Evolutionary conservation across 2,329 filamentous ascomycete genomes (phyloP).

Genomic region (Neoarthrinium moseri): DNA sequence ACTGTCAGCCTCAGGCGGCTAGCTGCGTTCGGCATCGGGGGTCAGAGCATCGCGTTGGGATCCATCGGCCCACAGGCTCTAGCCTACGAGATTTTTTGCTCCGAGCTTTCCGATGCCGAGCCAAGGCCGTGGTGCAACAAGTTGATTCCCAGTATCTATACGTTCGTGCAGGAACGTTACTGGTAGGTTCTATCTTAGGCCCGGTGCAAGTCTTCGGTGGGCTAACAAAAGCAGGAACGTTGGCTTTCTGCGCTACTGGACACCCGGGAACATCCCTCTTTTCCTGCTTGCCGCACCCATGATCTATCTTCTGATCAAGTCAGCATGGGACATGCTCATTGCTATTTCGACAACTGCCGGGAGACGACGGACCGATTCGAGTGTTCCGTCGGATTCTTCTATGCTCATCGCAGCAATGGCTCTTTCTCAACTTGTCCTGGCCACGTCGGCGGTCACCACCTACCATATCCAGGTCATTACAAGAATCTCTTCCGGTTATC

Average conservation of each 20-base stretch:
- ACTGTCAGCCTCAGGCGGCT: constrained; percentile 50
- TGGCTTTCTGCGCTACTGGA: constrained; percentile 91
- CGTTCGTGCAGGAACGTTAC: constrained; percentile 84
- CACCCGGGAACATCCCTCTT: constrained; percentile 76
- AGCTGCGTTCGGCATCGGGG: constrained; percentile 61
- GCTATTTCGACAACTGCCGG: not conserved
- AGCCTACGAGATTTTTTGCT: constrained; percentile 74
- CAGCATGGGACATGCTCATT: constrained; percentile 45
- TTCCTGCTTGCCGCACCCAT: constrained; percentile 83
- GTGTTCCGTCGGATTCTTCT: constrained; percentile 9
- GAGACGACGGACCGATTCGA: not conserved
- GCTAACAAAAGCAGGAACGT: constrained; percentile 63
- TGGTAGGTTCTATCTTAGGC: constrained; percentile 62
- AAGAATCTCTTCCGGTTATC: constrained; percentile 82
- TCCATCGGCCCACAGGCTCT: constrained; percentile 70
- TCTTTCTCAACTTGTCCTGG: constrained; percentile 69
- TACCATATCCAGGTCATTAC: constrained; percentile 96
- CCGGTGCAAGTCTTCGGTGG: constrained; percentile 7
- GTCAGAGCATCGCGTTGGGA: constrained; percentile 65
- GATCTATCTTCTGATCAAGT: constrained; percentile 64
- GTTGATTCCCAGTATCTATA: constrained; percentile 81
- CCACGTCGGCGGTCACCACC: constrained; percentile 68
- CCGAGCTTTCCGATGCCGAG: constrained; percentile 24
- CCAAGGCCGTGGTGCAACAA: constrained; percentile 72
- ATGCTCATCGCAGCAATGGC: constrained; percentile 58